phyloP scores from a whole-genome alignment of 2,329 filamentous ascomycete genomes.

The Xylaria sp. region DNA sequence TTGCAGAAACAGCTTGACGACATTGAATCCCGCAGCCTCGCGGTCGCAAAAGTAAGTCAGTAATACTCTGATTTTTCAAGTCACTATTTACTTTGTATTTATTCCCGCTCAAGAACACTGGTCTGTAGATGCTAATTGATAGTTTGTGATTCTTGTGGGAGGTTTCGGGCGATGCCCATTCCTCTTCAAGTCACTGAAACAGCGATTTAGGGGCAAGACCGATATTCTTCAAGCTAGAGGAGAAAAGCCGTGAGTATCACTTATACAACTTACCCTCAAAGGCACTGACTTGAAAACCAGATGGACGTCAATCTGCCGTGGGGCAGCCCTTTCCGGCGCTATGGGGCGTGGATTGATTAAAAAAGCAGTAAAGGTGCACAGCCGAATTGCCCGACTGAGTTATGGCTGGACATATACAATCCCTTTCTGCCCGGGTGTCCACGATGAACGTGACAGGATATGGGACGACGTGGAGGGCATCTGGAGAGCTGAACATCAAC shows the following conservation, averaged over 20 bases:
- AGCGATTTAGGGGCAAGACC: neutral
- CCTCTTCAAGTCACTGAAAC: neutral
- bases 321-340: neutral
- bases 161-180: neutral
- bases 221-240: neutral
- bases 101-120: too few relatives aligned
- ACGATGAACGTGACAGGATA: neutral
- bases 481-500: neutral
- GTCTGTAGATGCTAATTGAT: neutral
- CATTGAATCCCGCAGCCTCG: neutral
- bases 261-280: neutral
- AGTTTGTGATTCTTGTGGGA: conserved; percentile 3
- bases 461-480: neutral
- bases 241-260: neutral
- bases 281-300: neutral
- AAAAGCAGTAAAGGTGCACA: neutral
- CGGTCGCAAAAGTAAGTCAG: neutral
- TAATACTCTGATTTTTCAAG: neutral
- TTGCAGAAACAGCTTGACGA: neutral
- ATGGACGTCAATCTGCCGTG: neutral
- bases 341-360: neutral
- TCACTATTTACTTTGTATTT: neutral
- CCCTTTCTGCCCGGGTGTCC: neutral
- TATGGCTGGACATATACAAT: neutral
- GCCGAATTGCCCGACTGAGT: neutral